Evolutionary conservation across 2,329 filamentous ascomycete species (phyloP).

Genomic region (Fusarium sp.): DNA sequence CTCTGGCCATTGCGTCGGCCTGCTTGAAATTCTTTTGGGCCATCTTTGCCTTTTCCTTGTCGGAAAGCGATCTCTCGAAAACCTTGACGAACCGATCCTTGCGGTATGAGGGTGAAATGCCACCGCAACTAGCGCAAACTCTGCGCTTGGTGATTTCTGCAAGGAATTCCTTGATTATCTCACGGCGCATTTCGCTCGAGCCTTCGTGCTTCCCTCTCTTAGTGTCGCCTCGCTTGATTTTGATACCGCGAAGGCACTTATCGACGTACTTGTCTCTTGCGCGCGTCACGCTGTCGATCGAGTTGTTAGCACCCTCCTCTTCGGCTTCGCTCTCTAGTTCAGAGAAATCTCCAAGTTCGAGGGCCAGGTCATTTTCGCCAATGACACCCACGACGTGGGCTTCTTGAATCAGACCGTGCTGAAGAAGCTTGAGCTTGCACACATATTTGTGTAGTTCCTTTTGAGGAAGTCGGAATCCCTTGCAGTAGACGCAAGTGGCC

Average conservation of each 20-base stretch:
- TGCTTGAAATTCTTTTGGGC: slow-evolving; percentile 74
- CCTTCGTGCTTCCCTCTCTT: slow-evolving; percentile 84
- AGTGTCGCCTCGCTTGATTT: slow-evolving; percentile 61
- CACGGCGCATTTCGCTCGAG: slow-evolving; percentile 79
- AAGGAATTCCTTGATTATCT: slow-evolving; percentile 85
- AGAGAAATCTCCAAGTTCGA: slow-evolving; percentile 50
- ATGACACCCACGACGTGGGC: slow-evolving; percentile 69
- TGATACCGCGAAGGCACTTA: slow-evolving; percentile 74
- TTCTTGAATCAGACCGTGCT: slow-evolving; percentile 84
- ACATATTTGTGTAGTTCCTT: slow-evolving; percentile 81
- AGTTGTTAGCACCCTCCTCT: slow-evolving; percentile 68
- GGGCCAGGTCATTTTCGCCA: slow-evolving; percentile 59
- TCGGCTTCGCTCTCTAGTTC: slow-evolving; percentile 70
- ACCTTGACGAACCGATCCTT: slow-evolving; percentile 95
- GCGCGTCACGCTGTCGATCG: slow-evolving; percentile 66
- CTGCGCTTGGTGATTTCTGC: slow-evolving; percentile 76
- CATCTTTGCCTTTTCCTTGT: slow-evolving; percentile 85
- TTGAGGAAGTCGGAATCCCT: slow-evolving; percentile 83
- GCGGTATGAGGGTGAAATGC: slow-evolving; percentile 84
- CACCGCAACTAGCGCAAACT: slow-evolving; percentile 75
- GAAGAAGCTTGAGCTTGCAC: slow-evolving; percentile 88
- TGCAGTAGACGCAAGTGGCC: slow-evolving; percentile 91
- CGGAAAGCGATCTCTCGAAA: slow-evolving; percentile 83
- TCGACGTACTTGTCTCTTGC: slow-evolving; percentile 77
- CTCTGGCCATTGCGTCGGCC: slow-evolving; percentile 74